Percentiles rank a stretch among this genome's conserved stretches.
Conservation (phyloP, 2,329 filamentous ascomycete genomes). For the Nothophaeocryptopus gaeumannii region DNA sequence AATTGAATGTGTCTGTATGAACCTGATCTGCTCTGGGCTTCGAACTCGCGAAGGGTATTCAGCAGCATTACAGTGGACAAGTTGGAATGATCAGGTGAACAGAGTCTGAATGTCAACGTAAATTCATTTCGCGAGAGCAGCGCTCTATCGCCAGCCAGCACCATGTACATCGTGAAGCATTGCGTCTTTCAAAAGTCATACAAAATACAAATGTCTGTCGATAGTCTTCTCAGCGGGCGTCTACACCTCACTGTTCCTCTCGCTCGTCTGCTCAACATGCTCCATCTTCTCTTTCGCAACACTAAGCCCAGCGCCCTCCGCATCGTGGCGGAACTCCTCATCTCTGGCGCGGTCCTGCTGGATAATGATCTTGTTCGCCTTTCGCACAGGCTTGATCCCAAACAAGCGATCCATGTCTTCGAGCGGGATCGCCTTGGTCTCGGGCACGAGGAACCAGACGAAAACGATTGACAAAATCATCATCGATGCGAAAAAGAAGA, state of each 20-base stretch:
- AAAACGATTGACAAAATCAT: slow-evolving; percentile 46
- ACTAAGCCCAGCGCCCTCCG: slow-evolving; percentile 36
- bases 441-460: slow-evolving; percentile 43
- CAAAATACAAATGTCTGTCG: neutral
- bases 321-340: slow-evolving; percentile 43
- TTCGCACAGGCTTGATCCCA: slow-evolving; percentile 42
- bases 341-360: slow-evolving; percentile 39
- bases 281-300: slow-evolving; percentile 39
- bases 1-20: too few species aligned
- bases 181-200: neutral
- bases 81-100: neutral
- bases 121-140: slow-evolving; percentile 14
- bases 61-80: too few species aligned
- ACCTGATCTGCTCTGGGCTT: too few species aligned
- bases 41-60: too few species aligned
- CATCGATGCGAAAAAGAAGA: slow-evolving; percentile 50
- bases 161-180: slow-evolving; percentile 2
- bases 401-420: slow-evolving; percentile 49
- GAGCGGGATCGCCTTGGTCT: slow-evolving; percentile 46
- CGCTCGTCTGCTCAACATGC: slow-evolving; percentile 29
- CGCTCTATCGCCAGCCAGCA: slow-evolving; percentile 14
- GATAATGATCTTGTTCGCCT: slow-evolving; percentile 42
- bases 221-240: neutral
- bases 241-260: slow-evolving; percentile 18
- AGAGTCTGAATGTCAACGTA: neutral